Conservation (phyloP, 805 yeast species). For the Nakazawaea anatomiae region DNA sequence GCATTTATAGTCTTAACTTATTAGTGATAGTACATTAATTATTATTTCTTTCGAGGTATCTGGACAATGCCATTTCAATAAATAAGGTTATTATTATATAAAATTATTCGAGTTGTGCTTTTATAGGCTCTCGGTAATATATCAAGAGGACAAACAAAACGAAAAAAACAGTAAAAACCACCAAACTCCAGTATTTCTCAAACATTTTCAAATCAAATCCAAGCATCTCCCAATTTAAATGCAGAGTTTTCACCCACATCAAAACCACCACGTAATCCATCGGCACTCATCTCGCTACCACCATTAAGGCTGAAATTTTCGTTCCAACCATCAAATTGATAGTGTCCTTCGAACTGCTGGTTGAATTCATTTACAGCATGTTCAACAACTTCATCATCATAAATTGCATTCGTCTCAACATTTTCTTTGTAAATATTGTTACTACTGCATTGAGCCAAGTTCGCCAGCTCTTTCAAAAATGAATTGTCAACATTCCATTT, state of each 20-base stretch:
- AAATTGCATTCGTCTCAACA: neutral
- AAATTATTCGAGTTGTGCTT: no score
- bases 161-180: no score
- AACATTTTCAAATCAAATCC: neutral
- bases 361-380: neutral
- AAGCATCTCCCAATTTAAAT: neutral
- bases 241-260: neutral
- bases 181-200: no score
- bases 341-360: slow-evolving; percentile 1
- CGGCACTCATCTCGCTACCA: slow-evolving; percentile 1
- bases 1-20: no score
- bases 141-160: no score
- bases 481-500: slow-evolving; percentile 19
- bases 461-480: slow-evolving; percentile 7
- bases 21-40: no score
- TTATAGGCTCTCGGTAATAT: no score
- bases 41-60: no score
- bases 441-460: slow-evolving; percentile 2
- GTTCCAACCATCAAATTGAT: neutral
- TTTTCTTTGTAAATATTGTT: neutral
- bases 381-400: neutral
- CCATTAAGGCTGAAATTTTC: neutral
- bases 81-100: no score
- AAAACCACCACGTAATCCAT: neutral
- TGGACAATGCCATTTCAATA: no score